phyloP scores from a whole-genome alignment of 345 rosid genomes.

The Aethionema arabicum region DNA sequence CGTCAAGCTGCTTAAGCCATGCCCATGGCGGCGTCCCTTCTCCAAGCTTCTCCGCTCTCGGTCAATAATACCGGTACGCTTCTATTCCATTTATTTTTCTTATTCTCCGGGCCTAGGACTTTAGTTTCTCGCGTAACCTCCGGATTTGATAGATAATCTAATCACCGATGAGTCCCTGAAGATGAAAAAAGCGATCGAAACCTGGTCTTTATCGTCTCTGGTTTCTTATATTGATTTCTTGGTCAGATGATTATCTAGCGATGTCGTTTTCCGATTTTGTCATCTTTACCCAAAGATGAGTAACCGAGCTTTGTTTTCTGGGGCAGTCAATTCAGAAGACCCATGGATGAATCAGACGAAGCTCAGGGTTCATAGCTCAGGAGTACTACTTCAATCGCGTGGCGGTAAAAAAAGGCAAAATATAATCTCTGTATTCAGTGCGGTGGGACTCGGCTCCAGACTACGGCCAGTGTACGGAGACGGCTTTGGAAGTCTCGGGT shows the following conservation, averaged over 20 bases:
- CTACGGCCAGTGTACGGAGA: too few species aligned
- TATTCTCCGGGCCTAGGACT: not conserved
- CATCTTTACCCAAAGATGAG: not conserved
- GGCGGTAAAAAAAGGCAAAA: slow-evolving; percentile 16
- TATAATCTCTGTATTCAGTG: slow-evolving; percentile 17
- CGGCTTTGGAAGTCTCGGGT: not conserved
- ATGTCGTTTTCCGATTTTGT: not conserved
- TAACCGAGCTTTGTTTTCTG: not conserved
- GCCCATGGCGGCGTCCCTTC: slow-evolving; percentile 35
- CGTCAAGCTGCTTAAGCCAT: slow-evolving; percentile 26
- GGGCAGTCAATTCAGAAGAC: slow-evolving; percentile 16
- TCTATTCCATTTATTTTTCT: not conserved
- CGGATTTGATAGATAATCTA: not conserved
- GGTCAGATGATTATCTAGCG: not conserved
- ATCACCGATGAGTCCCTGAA: not conserved
- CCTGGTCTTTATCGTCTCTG: not conserved
- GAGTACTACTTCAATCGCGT: slow-evolving; percentile 6
- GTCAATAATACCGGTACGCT: slow-evolving; percentile 22
- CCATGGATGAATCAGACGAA: slow-evolving; percentile 21
- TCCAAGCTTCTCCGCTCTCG: slow-evolving; percentile 29
- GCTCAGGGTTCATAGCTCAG: slow-evolving; percentile 18
- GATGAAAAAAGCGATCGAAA: not conserved
- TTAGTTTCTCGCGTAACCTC: not conserved
- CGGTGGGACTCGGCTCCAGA: slow-evolving; percentile 31
- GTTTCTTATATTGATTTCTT: not conserved